A percentile compares a stretch with the other conserved stretches of the same genome.
Evolutionary conservation across 371 early-diverging fungal species (phyloP).

Genomic region (Choanephora cucurbitarum): DNA sequence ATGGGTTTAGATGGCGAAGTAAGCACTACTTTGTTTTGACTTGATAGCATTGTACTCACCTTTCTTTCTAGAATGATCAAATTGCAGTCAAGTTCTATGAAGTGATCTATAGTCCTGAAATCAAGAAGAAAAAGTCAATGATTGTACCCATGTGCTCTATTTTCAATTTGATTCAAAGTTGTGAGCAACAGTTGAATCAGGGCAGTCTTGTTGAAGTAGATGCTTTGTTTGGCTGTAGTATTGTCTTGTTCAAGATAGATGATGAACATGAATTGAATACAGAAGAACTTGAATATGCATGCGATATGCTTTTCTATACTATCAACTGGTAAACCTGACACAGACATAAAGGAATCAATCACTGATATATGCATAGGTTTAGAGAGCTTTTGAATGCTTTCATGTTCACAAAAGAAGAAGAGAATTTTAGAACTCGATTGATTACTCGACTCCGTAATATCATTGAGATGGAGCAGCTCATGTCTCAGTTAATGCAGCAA

Average conservation of each 20-base stretch:
- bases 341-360: too few species aligned
- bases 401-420: constrained; percentile 41
- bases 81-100: constrained; percentile 23
- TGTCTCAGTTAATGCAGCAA: constrained; percentile 41
- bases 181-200: constrained; percentile 60
- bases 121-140: constrained; percentile 35
- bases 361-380: constrained; percentile 66
- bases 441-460: constrained; percentile 34
- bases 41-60: not conserved
- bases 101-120: constrained; percentile 17
- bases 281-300: constrained; percentile 36
- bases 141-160: constrained; percentile 66
- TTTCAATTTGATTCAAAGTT: constrained; percentile 73
- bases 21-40: not conserved
- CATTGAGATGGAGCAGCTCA: constrained; percentile 41
- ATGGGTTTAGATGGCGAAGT: constrained; percentile 57
- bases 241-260: constrained; percentile 49
- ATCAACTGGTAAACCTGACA: constrained; percentile 76
- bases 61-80: constrained; percentile 4
- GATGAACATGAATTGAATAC: constrained; percentile 15
- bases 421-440: constrained; percentile 34
- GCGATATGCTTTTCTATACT: constrained; percentile 56
- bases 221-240: constrained; percentile 72
- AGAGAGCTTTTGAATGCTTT: constrained; percentile 76
- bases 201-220: constrained; percentile 69